Evolutionary conservation across 78 protist species (phyloP).

Genomic region (Creolimax fragrantissima): DNA sequence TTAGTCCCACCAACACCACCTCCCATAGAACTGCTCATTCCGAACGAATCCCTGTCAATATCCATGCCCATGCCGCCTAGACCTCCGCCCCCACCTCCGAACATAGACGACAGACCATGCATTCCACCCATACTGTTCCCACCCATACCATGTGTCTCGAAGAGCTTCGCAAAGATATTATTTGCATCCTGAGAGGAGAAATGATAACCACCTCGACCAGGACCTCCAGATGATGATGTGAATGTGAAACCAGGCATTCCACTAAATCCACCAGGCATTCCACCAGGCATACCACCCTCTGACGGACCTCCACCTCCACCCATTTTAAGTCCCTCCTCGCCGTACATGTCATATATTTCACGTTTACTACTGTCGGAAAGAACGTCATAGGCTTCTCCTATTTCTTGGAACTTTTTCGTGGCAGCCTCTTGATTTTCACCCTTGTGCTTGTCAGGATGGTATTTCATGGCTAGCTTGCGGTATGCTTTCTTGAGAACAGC

Average conservation of each 20-base stretch:
- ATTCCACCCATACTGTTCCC: conserved; percentile 13
- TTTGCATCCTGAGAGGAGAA: conserved; percentile 14
- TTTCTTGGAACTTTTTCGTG: conserved; percentile 25
- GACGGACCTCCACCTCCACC: background rate
- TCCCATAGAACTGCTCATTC: background rate
- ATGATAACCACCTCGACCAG: background rate
- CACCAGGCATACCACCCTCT: conserved; percentile 22
- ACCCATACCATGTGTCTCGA: no score
- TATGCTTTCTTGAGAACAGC: conserved; percentile 36
- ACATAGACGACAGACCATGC: conserved; percentile 23
- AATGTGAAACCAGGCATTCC: no score
- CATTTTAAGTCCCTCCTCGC: conserved; percentile 36
- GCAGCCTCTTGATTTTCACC: conserved; percentile 10
- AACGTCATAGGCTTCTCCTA: conserved; percentile 27
- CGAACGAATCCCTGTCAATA: no score
- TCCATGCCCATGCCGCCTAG: background rate
- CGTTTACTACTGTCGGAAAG: conserved; percentile 21
- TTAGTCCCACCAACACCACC: background rate
- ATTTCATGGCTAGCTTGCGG: conserved; percentile 36
- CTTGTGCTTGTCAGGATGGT: conserved; percentile 52
- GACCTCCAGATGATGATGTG: no score
- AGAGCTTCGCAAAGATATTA: conserved; percentile 23
- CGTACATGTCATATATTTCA: conserved; percentile 16
- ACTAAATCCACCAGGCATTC: background rate
- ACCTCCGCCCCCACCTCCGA: background rate